Percentiles rank a stretch among this genome's conserved stretches.
Evolutionary conservation across 495 filamentous ascomycete species (phyloP).

Genomic region (Lophium mytilinum): DNA sequence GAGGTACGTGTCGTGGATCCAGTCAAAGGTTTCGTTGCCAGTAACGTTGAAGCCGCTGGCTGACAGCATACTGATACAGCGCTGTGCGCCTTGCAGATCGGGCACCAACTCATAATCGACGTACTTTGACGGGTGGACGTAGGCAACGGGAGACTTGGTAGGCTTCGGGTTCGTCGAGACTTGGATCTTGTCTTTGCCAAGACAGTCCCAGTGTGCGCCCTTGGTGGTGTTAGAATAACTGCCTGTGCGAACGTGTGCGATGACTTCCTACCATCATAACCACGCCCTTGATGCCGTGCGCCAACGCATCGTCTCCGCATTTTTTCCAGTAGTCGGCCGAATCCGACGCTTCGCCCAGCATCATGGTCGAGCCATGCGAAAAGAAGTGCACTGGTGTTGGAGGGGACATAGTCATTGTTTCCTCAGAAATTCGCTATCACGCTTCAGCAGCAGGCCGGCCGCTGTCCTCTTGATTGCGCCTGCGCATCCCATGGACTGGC

Average conservation of each 20-base stretch:
- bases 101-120: conserved; percentile 47
- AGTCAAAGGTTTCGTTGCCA: conserved; percentile 46
- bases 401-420: too few relatives aligned
- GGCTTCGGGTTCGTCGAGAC: conserved; percentile 50
- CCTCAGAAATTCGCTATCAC: too few relatives aligned
- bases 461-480: too few relatives aligned
- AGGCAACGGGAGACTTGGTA: conserved; percentile 48
- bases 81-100: conserved; percentile 41
- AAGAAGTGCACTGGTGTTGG: conserved; percentile 56
- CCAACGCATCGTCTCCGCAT: conserved; percentile 52
- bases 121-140: conserved; percentile 53
- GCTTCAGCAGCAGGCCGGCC: too few relatives aligned
- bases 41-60: conserved; percentile 43
- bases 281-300: conserved; percentile 47
- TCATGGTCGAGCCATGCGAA: conserved; percentile 61
- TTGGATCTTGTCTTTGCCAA: conserved; percentile 40
- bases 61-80: conserved; percentile 39
- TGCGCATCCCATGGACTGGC: too few relatives aligned
- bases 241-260: background rate
- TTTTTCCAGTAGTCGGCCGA: conserved; percentile 55
- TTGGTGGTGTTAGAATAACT: conserved; percentile 13
- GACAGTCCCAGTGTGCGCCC: conserved; percentile 55
- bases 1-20: conserved; percentile 59
- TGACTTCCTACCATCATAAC: conserved; percentile 49
- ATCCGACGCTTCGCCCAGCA: conserved; percentile 52